A percentile compares a stretch with the other conserved stretches of the same genome.
These are phyloP conservation scores for Starmerella sp. DNA, from an alignment of 805 yeast genomes.

Conservation along the genomic window DNA sequence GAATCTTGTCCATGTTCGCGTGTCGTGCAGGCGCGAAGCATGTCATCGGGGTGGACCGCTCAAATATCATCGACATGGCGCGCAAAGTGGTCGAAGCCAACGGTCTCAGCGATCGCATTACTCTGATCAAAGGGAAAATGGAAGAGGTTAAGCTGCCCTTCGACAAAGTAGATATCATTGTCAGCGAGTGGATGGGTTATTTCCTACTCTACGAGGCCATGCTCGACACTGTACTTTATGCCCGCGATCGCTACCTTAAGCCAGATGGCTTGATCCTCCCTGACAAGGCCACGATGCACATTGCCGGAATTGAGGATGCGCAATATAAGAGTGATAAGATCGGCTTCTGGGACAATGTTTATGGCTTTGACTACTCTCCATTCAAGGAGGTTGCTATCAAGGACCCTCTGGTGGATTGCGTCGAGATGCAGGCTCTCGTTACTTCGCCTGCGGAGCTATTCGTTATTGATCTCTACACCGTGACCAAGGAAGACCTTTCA, in stretches of 20 bases:
- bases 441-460: conserved; percentile 63
- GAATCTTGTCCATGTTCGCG: conserved; percentile 94
- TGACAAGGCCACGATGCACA: conserved; percentile 77
- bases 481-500: conserved; percentile 67
- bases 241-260: conserved; percentile 74
- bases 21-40: conserved; percentile 98
- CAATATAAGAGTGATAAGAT: conserved; percentile 85
- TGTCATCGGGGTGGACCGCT: conserved; percentile 95
- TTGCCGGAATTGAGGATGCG: conserved; percentile 89
- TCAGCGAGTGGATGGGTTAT: conserved; percentile 99
- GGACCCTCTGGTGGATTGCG: conserved; percentile 95
- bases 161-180: conserved; percentile 82
- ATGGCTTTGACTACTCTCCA: conserved; percentile 92
- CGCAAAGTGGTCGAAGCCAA: conserved; percentile 70
- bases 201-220: conserved; percentile 90
- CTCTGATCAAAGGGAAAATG: conserved; percentile 80
- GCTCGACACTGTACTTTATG: conserved; percentile 91
- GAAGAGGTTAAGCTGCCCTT: conserved; percentile 84
- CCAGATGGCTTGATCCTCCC: conserved; percentile 89
- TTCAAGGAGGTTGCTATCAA: conserved; percentile 75
- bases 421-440: conserved; percentile 60
- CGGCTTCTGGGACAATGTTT: conserved; percentile 91
- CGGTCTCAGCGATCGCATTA: conserved; percentile 76
- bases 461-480: conserved; percentile 83
- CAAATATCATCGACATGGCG: conserved; percentile 95